These are phyloP conservation scores for Cynara cardunculus DNA, from an alignment of 129 eudicot species.

Conservation along the genomic window DNA sequence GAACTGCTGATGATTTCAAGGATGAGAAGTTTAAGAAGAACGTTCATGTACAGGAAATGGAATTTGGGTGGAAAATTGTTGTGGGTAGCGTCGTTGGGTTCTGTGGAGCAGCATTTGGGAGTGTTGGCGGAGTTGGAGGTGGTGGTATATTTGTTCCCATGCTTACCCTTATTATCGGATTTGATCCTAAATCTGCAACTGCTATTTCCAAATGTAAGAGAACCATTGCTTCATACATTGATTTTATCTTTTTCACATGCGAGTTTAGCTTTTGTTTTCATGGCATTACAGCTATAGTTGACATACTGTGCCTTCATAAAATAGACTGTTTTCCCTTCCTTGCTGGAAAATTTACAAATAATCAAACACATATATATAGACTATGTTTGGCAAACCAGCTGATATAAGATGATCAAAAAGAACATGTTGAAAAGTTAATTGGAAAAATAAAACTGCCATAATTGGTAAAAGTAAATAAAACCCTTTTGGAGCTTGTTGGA, in stretches of 20 bases:
- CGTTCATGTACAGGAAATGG: constrained; percentile 55
- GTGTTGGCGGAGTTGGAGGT: constrained; percentile 98
- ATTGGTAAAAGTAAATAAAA: not conserved
- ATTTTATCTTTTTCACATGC: not conserved
- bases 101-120: constrained; percentile 94
- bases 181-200: constrained; percentile 93
- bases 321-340: not conserved
- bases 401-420: not conserved
- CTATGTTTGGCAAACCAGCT: not conserved
- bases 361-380: not conserved
- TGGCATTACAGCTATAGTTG: not conserved
- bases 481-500: not conserved
- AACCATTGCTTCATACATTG: not conserved
- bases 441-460: not conserved
- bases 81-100: constrained; percentile 78
- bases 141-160: constrained; percentile 94
- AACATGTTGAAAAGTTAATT: not conserved
- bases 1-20: too few species aligned
- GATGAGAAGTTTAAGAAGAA: not conserved
- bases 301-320: not conserved
- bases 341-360: not conserved
- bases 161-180: constrained; percentile 80
- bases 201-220: constrained; percentile 89
- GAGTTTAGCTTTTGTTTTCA: not conserved
- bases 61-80: constrained; percentile 71